phyloP scores from a whole-genome alignment of 2,329 filamentous ascomycete species.

The Claviceps quebecensis region DNA sequence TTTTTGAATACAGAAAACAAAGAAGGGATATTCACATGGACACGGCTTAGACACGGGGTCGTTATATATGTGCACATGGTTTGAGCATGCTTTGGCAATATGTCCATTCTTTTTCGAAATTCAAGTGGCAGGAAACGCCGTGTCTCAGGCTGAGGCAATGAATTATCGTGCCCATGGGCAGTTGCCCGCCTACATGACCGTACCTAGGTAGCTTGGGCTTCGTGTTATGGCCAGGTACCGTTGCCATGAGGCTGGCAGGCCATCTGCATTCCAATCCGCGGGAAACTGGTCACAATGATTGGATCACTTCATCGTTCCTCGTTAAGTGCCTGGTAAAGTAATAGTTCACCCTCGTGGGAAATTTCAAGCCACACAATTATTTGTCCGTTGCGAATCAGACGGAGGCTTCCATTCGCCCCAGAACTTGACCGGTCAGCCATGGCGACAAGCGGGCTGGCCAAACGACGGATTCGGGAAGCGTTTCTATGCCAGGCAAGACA shows the following conservation, averaged over 20 bases:
- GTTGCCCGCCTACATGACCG: neutral
- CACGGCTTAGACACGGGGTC: neutral
- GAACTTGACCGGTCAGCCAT: neutral
- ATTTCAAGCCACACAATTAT: neutral
- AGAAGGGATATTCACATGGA: neutral
- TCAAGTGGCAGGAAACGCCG: constrained; percentile 2
- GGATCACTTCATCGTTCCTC: neutral
- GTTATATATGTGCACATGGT: constrained; percentile 4
- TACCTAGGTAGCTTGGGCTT: neutral
- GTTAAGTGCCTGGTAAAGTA: too few species aligned
- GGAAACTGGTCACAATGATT: neutral
- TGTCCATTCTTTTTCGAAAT: neutral
- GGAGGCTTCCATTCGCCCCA: constrained; percentile 1
- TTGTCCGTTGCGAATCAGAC: neutral
- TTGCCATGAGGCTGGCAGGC: neutral
- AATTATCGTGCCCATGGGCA: neutral
- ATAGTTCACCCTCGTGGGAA: too few species aligned
- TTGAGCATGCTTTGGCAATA: neutral
- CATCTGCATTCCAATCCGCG: neutral
- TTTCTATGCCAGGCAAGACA: neutral
- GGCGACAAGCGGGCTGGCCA: neutral
- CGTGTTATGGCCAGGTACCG: neutral
- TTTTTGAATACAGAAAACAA: constrained; percentile 1
- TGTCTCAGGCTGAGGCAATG: neutral
- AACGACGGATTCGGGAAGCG: neutral